Evolutionary conservation across 495 filamentous ascomycete species (phyloP), one percentile per base, ranked within the genome.

Genomic region (Hyaloscypha variabilis): DNA sequence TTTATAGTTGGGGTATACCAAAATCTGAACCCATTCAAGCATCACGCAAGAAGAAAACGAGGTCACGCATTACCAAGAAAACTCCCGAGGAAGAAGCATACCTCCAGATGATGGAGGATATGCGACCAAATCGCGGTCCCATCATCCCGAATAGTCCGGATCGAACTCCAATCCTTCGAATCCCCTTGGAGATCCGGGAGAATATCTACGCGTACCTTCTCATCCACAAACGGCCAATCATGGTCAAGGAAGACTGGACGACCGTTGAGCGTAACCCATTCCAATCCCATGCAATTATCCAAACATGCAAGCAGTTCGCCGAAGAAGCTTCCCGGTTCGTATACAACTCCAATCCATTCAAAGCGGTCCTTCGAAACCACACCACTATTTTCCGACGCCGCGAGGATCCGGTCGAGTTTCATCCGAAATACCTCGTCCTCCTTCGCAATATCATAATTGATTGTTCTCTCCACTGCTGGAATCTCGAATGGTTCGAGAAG

Each of bases 181-280:
- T 67, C 4, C 36, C 63, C 0, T 34, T 69, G 19, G 63, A 72
- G 29, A 29, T 69, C n/a, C 36, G 69, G 28, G 66, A 72, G 58
- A 42, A 59, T 28, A 63, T 72, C 26, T 72, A 69, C 54, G 34
- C 25, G 0, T 71, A 64, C 30, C 39, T 71, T 2, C 19, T 69
- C 2, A 26, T 60, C 10, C 53, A 61, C 51, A 2, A 23, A 1
- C 64, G 57, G 8, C 61, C 66, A 2, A 67, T 72, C 17, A 53
- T 60, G 13, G 36, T 69, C 3, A 49, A 64, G 25, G 36, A 42
- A 6, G 63, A 65, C 42, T 72, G 66, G 63, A 31, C 19, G 13
- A 59, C n/a, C 11, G 31, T 61, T 5, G 63, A 72, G 28, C 52
- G 31, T 8, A 66, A 50, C 19, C 23, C 50, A 4, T 29, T 23